Percentiles rank a stretch among this genome's conserved stretches.
Conservation (phyloP, 2,329 filamentous ascomycete species). For the Fusarium pseudograminearum region DNA sequence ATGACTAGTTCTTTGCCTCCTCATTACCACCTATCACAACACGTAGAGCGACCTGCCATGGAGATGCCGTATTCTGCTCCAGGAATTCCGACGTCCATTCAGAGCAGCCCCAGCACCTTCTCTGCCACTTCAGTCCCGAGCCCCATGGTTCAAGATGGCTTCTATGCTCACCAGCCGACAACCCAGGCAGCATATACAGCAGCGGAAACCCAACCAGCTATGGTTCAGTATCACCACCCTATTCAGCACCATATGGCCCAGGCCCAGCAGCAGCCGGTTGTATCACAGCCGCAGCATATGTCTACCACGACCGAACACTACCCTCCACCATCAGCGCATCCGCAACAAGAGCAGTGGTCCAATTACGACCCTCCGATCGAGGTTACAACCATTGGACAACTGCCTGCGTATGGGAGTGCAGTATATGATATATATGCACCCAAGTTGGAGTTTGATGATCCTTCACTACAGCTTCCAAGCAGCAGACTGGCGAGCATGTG, state of each 20-base stretch:
- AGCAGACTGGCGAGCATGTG: conserved; percentile 68
- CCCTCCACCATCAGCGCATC: conserved; percentile 55
- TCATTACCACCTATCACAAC: conserved; percentile 65
- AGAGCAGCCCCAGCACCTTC: conserved; percentile 70
- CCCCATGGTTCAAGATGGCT: conserved; percentile 64
- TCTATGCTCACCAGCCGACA: conserved; percentile 68
- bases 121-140: conserved; percentile 67
- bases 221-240: conserved; percentile 60
- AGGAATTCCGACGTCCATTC: conserved; percentile 62
- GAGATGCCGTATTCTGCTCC: conserved; percentile 65
- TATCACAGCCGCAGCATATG: conserved; percentile 51
- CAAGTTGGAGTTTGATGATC: conserved; percentile 70
- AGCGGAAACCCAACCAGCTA: conserved; percentile 57
- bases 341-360: conserved; percentile 66
- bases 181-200: conserved; percentile 63
- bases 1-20: conserved; percentile 66
- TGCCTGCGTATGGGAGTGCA: conserved; percentile 63
- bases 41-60: conserved; percentile 59
- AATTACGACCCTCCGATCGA: conserved; percentile 70
- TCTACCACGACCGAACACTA: conserved; percentile 50
- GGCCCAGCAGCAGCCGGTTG: conserved; percentile 52
- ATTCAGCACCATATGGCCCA: conserved; percentile 55
- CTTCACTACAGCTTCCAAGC: conserved; percentile 70
- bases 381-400: conserved; percentile 65
- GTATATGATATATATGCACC: conserved; percentile 65